Base-by-base conservation (phyloP, 2,329 filamentous ascomycete genomes). In the Endothia cerciana region DNA sequence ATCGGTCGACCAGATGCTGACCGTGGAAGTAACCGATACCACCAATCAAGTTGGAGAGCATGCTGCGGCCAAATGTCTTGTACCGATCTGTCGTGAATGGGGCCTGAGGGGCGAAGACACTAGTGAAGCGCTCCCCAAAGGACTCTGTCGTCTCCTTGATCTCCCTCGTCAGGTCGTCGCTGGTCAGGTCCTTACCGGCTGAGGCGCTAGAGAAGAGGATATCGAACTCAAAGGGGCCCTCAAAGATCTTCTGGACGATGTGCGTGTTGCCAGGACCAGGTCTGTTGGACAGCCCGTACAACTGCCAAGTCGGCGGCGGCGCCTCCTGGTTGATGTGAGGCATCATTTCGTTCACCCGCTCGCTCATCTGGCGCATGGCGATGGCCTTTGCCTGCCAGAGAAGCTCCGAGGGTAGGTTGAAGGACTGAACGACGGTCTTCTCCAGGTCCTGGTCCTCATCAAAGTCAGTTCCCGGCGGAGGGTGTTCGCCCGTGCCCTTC, bases 21-120 rank as follows among this genome's bases (percentile, higher is more conserved):
- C 95, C 95, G 73, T 96, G 87, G 80, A 99, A 99, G 79, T 97
- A 98, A 10, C 95, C 95, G 72, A 98, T 92, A 57, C 95, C 95
- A 64, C 95, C 95, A 43, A 97, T 84, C 41, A 99, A 82, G 76
- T 98, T 99, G 1, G 94, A 97, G 71, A 99, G 91, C 83, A 99
- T 91, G 69, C 90, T 94, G 76, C 92, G 91, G 69, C 90, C 92
- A 76, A 98, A 97, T 65, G 84, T 84, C 58, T 87, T 83, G 75
- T 96, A 95, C 73, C 92, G 88, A 3, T 87, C 83, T 3, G 86
- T 84, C 22, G 86, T 81, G 77, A 95, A 99, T 0, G 95, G 94
- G 0, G 89, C 81, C 73, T 93, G 85, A 0, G 93, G 89, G 62
- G 88, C 82, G 74, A 95, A 91, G 40, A 92, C 82, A 25, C 87